These are phyloP conservation scores for Plantago coronopus DNA, from an alignment of 305 asterid species.

Conservation along the genomic window DNA sequence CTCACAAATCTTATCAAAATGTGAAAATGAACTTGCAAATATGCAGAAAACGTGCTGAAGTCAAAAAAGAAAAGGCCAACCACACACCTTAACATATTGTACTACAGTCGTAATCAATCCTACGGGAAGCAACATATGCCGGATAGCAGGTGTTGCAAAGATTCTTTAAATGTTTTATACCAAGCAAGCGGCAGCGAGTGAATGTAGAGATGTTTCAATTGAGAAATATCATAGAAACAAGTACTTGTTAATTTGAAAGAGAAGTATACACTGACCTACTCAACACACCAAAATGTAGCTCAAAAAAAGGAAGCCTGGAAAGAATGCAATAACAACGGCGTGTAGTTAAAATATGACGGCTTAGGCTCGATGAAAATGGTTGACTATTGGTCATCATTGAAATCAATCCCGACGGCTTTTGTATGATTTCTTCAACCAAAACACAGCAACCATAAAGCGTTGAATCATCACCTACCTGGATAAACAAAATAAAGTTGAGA, in stretches of 20 bases:
- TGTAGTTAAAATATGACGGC: slow-evolving; percentile 82
- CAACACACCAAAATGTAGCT: slow-evolving; percentile 89
- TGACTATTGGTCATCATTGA: slow-evolving; percentile 71
- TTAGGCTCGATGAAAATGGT: slow-evolving; percentile 44
- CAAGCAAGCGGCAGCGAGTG: no score
- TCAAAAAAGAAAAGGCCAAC: no score
- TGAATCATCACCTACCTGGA: slow-evolving; percentile 82
- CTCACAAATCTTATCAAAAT: no score
- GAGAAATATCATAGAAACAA: background rate
- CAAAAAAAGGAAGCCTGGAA: slow-evolving; percentile 91
- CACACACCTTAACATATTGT: no score
- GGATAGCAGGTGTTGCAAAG: no score
- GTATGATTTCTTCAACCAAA: slow-evolving; percentile 89
- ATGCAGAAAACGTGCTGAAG: no score
- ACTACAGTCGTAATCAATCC: no score
- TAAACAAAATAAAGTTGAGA: slow-evolving; percentile 14
- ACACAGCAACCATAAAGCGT: slow-evolving; percentile 98
- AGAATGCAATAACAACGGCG: slow-evolving; percentile 97
- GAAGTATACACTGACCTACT: slow-evolving; percentile 52
- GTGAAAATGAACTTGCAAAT: no score
- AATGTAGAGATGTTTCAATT: background rate
- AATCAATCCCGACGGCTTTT: slow-evolving; percentile 83
- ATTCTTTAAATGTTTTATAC: no score
- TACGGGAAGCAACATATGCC: no score
- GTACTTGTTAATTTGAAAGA: background rate